Conservation (phyloP, 176 grass and related monocot species). For the Carex littledalei region DNA sequence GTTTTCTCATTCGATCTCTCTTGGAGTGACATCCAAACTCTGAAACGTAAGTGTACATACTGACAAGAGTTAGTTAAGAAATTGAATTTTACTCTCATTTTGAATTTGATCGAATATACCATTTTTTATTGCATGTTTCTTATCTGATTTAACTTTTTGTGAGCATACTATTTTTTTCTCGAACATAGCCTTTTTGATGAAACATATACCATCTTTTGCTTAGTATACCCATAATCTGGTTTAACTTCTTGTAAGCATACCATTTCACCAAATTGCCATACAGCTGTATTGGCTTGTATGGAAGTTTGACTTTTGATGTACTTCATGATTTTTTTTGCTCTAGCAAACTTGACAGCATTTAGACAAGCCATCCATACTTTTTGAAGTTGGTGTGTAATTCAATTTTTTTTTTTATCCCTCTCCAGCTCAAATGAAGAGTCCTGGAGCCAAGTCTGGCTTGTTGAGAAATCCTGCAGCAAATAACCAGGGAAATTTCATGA, state of each 20-base stretch:
- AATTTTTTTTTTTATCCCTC: not conserved
- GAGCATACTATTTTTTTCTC: not conserved
- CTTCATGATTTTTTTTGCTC: not conserved
- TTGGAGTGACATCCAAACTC: slow-evolving; percentile 77
- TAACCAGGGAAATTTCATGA: slow-evolving; percentile 66
- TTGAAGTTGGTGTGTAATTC: not conserved
- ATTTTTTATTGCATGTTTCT: not conserved
- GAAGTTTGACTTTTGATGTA: not conserved
- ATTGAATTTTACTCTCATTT: not conserved
- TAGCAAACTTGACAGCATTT: not conserved
- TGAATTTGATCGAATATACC: not conserved
- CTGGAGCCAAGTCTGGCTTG: slow-evolving; percentile 42
- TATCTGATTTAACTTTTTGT: not conserved
- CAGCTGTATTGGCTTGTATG: not conserved
- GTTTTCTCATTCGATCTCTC: slow-evolving; percentile 85
- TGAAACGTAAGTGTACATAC: slow-evolving; percentile 47
- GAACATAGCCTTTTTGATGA: not conserved
- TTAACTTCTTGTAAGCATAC: not conserved
- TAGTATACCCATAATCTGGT: not conserved
- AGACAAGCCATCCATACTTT: not conserved
- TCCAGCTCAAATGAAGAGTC: slow-evolving; percentile 50
- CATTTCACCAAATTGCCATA: not conserved
- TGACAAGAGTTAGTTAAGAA: not conserved
- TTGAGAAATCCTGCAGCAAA: slow-evolving; percentile 73
- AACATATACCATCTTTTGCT: slow-evolving; percentile 3